Evolutionary conservation across 768 basidiomycete species (phyloP), one percentile per base, ranked within the genome.

Genomic region (Boletus insuetus): DNA sequence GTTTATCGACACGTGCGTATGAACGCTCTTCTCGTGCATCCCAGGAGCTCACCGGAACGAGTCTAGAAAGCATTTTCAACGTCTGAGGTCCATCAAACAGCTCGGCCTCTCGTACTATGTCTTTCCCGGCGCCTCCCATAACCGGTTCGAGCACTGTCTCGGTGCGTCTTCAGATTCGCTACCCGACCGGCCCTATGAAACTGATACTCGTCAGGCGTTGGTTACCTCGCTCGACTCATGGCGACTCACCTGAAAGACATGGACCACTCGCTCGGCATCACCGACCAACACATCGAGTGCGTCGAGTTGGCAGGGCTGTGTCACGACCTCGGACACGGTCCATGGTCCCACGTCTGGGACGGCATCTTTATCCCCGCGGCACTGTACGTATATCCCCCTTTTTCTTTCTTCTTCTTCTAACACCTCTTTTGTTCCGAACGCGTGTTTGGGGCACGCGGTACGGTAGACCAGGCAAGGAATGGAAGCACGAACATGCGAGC

Each of bases 341-440:
- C 91, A 0, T 92, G 87, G 84, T 87, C 84, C 55, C 91, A 94
- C 67, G 85, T 93, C 9, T 94, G 88, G 86, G 91, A 94, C 58
- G 72, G 74, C 8, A 64, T 75, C 49, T 91, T 90, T 68, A 90
- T 94, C 49, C 89, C 89, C 1, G 53, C 62, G 5, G 84, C 82
- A 1, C 58, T 82, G 90, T 90, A 63, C 62, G 82, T 77, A 29
- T 9, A 29, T 29, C n/a, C 26, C 17, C 6, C 19, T 6, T n/a
- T 13, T 17, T n/a, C 4, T 4, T 20, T n/a, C 12, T 14, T 39
- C 6, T 14, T 11, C 38, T 19, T 19, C n/a, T 29, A 10, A 29
- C 29, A 9, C 26, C 14, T 11, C 37, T 17, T 4, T 16, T 8
- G 14, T 38, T 38, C 17, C 17, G 16, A 16, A 17, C 13, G 17